Conservation (phyloP, 306 rosid species). For the Citrullus colocynthis region DNA sequence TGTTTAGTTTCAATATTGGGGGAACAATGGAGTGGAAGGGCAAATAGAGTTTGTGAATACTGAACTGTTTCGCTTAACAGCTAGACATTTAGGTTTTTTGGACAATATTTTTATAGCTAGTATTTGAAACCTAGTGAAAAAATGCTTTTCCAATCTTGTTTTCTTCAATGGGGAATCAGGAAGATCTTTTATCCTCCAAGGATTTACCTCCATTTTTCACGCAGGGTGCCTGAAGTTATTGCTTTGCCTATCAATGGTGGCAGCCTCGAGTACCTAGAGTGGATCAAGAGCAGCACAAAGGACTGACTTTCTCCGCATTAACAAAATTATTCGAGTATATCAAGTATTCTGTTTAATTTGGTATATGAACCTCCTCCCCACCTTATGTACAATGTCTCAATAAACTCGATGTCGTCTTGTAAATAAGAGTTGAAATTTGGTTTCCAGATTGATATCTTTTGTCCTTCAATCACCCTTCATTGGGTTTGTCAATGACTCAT, state of each 20-base stretch:
- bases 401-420: neutral
- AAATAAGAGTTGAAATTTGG: neutral
- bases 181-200: neutral
- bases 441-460: neutral
- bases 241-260: conserved; percentile 85
- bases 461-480: neutral
- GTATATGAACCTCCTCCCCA: neutral
- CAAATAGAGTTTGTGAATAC: neutral
- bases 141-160: neutral
- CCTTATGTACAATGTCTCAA: neutral
- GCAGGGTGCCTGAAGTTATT: conserved; percentile 91
- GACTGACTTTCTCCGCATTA: conserved; percentile 31
- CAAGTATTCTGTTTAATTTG: neutral
- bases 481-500: neutral
- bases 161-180: neutral
- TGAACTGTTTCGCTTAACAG: neutral
- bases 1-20: neutral
- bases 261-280: conserved; percentile 56
- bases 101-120: neutral
- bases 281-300: conserved; percentile 83
- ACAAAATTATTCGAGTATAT: neutral
- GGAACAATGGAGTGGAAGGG: neutral
- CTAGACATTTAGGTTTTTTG: neutral
- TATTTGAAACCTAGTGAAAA: neutral
- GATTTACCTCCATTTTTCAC: conserved; percentile 6